phyloP scores from a whole-genome alignment of 2,329 filamentous ascomycete genomes.

The Fusarium burgessii region DNA sequence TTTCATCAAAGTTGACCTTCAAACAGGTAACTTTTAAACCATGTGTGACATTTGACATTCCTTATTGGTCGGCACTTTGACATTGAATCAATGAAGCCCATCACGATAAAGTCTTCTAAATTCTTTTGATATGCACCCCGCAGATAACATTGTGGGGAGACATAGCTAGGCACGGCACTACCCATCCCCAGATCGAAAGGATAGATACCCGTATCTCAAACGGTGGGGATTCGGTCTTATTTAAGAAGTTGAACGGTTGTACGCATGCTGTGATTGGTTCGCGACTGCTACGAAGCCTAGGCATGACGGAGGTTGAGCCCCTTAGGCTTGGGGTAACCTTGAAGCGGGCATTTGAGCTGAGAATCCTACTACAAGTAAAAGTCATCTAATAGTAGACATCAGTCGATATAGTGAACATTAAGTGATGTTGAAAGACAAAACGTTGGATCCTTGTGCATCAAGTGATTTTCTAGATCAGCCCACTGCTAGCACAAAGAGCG shows the following conservation, averaged over 20 bases:
- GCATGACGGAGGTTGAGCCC: not conserved
- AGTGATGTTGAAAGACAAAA: no score
- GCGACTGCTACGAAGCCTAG: not conserved
- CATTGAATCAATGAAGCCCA: accelerated
- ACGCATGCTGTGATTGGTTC: slow-evolving; percentile 5
- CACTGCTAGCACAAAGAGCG: not conserved
- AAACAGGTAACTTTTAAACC: no score
- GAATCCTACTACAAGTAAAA: not conserved
- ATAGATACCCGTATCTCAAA: not conserved
- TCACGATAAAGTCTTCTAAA: not conserved
- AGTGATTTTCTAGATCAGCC: not conserved
- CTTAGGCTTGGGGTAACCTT: not conserved
- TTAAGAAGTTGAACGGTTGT: not conserved
- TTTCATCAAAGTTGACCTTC: not conserved
- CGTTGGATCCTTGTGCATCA: accelerated
- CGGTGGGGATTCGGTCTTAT: not conserved
- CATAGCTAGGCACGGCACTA: not conserved
- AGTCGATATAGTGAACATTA: no score
- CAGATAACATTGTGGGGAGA: not conserved
- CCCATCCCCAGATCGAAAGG: slow-evolving; percentile 3
- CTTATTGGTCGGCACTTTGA: not conserved
- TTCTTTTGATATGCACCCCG: not conserved
- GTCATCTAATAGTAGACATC: no score
- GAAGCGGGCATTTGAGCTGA: not conserved
- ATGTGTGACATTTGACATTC: not conserved